Base-by-base conservation (phyloP, 768 basidiomycete genomes). In the Amanita rimosa region DNA sequence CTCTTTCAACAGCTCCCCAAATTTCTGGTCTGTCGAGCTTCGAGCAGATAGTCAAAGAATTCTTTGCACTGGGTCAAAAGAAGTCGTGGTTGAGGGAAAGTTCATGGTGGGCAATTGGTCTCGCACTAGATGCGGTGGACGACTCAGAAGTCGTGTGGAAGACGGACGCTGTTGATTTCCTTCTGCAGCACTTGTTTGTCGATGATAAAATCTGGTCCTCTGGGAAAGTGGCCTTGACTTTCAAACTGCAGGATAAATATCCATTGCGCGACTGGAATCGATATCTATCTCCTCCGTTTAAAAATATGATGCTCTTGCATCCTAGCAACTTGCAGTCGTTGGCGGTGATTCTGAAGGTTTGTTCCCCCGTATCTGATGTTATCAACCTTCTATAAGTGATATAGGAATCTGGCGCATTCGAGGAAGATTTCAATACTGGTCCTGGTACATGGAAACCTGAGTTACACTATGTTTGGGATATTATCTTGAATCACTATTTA, bases 21-120 rank as follows among this genome's bases (percentile, higher is more conserved):
- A 69, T 73, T 1, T 81, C 87, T 2, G 77, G 72, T n/a, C 55
- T 77, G 39, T 68, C 72, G 24, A 72, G 74, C 46, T 95, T 78
- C 63, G 64, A 68, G 22, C 69, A 76, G 24, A 71, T 81, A 8
- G 57, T 95, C 50, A 61, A 63, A 6, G 68, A 81, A 48, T 72
- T 96, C 16, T 54, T 88, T 34, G 69, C 66, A 7, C 66, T 96
- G 38, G 90, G 88, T 19, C 79, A 85, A 57, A 78, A 81, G 60
- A 96, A 94, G 63, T 81, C 83, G 0, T 97, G 93, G 92, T 65
- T 98, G 44, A 73, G 83, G 34, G 95, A 98, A 64, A 85, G 86
- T 58, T 85, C 83, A 11, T 95, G 89, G 86, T 95, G 90, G 79
- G 73, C 79, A 17, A 67, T 94, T 43, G 65, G 72, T 19, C 67